Base-by-base conservation (phyloP, 2,329 filamentous ascomycete species). In the Fusarium multiceps region DNA sequence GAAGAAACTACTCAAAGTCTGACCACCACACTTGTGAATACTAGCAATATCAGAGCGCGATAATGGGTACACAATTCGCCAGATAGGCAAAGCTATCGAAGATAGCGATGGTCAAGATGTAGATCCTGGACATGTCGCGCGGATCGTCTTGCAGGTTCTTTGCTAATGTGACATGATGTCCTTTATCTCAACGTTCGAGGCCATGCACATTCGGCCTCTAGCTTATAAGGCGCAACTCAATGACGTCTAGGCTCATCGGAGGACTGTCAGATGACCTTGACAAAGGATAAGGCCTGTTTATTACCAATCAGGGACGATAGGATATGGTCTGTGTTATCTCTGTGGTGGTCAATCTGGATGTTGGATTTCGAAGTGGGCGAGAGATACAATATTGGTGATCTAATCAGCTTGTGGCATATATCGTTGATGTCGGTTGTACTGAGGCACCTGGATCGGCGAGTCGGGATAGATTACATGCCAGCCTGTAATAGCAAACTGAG, bases 181-280 rank as follows among this genome's bases (percentile, higher is more conserved):
- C 27, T 45, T 49, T 65, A 47, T 43, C 43, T 53, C 46, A 16
- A 51, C 40, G 12, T 47, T 55, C 25, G 54, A 30, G 41, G 30
- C 21, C 34, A 49, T 54, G 59, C 45, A 55, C 11, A 60, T 45
- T 47, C 45, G 41, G 48, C 16, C 34, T 20, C 21, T 23, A n/a
- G 55, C 53, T 16, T 23, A 23, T 37, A 32, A 59, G 21, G 48
- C 21, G 55, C 27, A 51, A 51, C 27, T 55, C 21, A 48, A 55
- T 59, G 67, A 55, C 41, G 51, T 59, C 51, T 55, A 27, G 16
- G 56, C 48, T 60, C 59, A 55, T 60, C 41, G 42, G 28, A 25
- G 53, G 43, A 55, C 37, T 25, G 53, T 71, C 68, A 71, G 68
- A 68, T 70, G 67, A 68, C 63, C 46, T 50, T 27, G 21, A 54